These are phyloP conservation scores for Dillenia suffruticosa DNA, from an alignment of 164 flowering plant species.

Conservation along the genomic window DNA sequence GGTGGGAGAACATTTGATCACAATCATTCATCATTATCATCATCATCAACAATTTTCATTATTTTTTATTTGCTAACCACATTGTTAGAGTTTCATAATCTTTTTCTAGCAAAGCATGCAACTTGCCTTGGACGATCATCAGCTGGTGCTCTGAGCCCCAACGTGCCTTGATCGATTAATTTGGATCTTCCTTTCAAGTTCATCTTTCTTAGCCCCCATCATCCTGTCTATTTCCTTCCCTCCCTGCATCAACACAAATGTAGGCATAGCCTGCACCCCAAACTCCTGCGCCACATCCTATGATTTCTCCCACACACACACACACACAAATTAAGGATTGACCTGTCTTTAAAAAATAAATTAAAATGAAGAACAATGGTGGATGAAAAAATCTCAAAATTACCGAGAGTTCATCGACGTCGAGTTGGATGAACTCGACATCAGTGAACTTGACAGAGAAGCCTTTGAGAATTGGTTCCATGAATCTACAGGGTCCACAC, in stretches of 20 bases:
- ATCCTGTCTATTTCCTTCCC: slow-evolving; percentile 74
- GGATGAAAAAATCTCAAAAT: neutral
- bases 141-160: neutral
- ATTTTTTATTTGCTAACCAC: too few species aligned
- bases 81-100: too few species aligned
- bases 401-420: slow-evolving; percentile 76
- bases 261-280: slow-evolving; percentile 76
- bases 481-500: slow-evolving; percentile 84
- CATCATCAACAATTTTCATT: too few species aligned
- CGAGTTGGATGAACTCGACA: slow-evolving; percentile 67
- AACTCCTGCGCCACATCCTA: slow-evolving; percentile 64
- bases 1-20: too few species aligned
- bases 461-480: slow-evolving; percentile 49
- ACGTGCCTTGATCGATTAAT: slow-evolving; percentile 14
- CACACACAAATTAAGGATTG: neutral
- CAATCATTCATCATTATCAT: too few species aligned
- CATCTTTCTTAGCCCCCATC: slow-evolving; percentile 71
- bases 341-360: neutral
- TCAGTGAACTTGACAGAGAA: slow-evolving; percentile 51
- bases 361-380: neutral
- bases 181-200: slow-evolving; percentile 52
- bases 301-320: neutral
- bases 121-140: neutral
- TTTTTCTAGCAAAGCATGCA: neutral
- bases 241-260: slow-evolving; percentile 63